phyloP scores from a whole-genome alignment of 306 rosid genomes.

The Quercus mongolica region DNA sequence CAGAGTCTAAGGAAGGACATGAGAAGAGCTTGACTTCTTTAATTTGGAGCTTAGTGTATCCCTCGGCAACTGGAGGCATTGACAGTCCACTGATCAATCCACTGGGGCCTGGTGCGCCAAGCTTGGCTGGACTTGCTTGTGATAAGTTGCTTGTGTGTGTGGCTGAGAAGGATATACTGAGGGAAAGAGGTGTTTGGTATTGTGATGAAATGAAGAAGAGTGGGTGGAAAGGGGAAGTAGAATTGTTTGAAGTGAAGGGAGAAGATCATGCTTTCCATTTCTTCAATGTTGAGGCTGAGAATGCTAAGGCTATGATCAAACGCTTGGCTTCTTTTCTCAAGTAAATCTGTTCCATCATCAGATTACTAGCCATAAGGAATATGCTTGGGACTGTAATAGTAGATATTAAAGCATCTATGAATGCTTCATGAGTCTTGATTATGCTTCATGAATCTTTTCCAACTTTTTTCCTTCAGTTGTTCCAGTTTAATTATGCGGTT shows the following conservation, averaged over 20 bases:
- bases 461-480: too few species aligned
- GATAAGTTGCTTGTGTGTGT: slow-evolving; percentile 31
- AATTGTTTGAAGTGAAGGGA: slow-evolving; percentile 29
- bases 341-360: background rate
- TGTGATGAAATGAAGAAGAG: slow-evolving; percentile 35
- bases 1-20: slow-evolving; percentile 15
- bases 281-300: slow-evolving; percentile 23
- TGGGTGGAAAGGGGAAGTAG: slow-evolving; percentile 47
- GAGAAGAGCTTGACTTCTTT: slow-evolving; percentile 10
- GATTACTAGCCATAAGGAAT: too few species aligned
- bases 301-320: slow-evolving; percentile 22
- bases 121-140: slow-evolving; percentile 34
- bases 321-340: slow-evolving; percentile 45
- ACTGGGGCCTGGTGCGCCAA: slow-evolving; percentile 27
- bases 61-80: slow-evolving; percentile 32
- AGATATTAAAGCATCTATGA: too few species aligned
- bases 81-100: slow-evolving; percentile 50
- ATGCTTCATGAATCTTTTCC: too few species aligned
- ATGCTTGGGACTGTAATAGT: too few species aligned
- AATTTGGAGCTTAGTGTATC: slow-evolving; percentile 36
- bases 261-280: slow-evolving; percentile 48
- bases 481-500: too few species aligned
- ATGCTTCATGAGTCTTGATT: too few species aligned
- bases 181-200: slow-evolving; percentile 44
- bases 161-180: slow-evolving; percentile 37